These are phyloP conservation scores for Gnetum montanum DNA, from an alignment of 75 land plant species.

Conservation along the genomic window DNA sequence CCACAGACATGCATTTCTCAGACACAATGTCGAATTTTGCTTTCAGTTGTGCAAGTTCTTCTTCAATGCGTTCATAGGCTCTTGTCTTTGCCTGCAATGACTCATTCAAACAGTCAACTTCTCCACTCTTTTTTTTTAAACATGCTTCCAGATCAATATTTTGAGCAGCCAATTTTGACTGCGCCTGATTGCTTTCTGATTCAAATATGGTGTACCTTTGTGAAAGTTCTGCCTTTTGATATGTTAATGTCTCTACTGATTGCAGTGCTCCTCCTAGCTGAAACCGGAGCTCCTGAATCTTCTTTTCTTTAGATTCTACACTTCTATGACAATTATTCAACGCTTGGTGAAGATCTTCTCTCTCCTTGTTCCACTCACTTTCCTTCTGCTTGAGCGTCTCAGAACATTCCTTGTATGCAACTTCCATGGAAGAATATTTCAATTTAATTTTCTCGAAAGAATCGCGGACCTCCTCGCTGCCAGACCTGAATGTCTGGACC, in stretches of 20 bases:
- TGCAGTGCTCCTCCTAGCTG: conserved; percentile 28
- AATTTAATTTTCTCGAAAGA: conserved; percentile 21
- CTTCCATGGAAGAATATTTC: conserved; percentile 36
- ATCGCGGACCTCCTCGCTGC: conserved; percentile 15
- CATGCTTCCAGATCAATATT: conserved; percentile 1
- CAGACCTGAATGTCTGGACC: conserved; percentile 31
- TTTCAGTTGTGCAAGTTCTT: conserved; percentile 9
- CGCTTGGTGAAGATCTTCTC: conserved; percentile 13
- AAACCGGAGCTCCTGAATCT: conserved; percentile 15
- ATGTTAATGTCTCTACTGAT: conserved; percentile 19
- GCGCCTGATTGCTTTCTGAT: conserved; percentile 17
- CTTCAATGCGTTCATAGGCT: conserved; percentile 12
- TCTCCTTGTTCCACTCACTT: conserved; percentile 24
- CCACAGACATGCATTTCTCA: conserved; percentile 12
- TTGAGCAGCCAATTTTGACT: conserved; percentile 4
- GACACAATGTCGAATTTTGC: conserved; percentile 7
- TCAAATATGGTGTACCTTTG: conserved; percentile 22
- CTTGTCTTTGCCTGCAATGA: conserved; percentile 22
- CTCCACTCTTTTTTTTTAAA: conserved; percentile 9
- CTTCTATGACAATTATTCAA: conserved; percentile 20
- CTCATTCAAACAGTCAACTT: conserved; percentile 9
- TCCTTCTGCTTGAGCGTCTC: conserved; percentile 23
- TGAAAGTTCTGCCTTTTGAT: conserved; percentile 36
- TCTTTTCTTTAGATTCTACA: conserved; percentile 11
- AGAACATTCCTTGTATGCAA: conserved; percentile 23